Base-by-base conservation (phyloP, 1,284 basidiomycete species). In the Trametes polyzona region DNA sequence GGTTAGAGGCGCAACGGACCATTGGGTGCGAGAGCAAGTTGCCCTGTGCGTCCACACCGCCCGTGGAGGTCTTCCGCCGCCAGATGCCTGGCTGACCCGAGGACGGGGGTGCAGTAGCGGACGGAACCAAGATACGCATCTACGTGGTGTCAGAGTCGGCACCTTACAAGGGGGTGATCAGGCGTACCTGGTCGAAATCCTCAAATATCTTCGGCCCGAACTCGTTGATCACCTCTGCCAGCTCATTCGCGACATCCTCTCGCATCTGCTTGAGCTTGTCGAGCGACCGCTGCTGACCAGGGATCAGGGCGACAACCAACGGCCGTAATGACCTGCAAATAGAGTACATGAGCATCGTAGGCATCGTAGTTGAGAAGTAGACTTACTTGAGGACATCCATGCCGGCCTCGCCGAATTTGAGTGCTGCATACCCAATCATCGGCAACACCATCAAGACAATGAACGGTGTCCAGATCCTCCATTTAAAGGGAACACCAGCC, bases 361-460 rank as follows among this genome's bases (percentile, higher is more conserved):
- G 24, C 4, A 6, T 27, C 1, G 4, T 2, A 11, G 4, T 2
- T 9, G 12, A 21, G 6, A 9, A 9, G 2, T 8, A 59, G n/a
- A 68, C 82, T 64, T 61, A 97, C 94, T 99, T 99, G 63, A 97
- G 83, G 32, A 99, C 95, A 70, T 99, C 97, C 86, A 98, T 91
- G 33, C 97, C 97, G 17, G 96, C 97, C 74, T 99, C 97, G 43
- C 96, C 96, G 70, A 99, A 99, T 74, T 98, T 98, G 61, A 99
- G 83, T 10, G 96, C 93, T 8, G 95, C 95, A 71, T 93, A 95
- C 48, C 93, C 96, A 77, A 98, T 91, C 69, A 90, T 85, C 7
- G 97, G 97, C 36, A 99, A 75, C 1, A 86, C 80, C 17, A 83
- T 76, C 59, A 95, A 80, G 54, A 95, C 86, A 35, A 93, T 74